Conservation (phyloP, 768 basidiomycete genomes). For the Leccinum truebloodii region DNA sequence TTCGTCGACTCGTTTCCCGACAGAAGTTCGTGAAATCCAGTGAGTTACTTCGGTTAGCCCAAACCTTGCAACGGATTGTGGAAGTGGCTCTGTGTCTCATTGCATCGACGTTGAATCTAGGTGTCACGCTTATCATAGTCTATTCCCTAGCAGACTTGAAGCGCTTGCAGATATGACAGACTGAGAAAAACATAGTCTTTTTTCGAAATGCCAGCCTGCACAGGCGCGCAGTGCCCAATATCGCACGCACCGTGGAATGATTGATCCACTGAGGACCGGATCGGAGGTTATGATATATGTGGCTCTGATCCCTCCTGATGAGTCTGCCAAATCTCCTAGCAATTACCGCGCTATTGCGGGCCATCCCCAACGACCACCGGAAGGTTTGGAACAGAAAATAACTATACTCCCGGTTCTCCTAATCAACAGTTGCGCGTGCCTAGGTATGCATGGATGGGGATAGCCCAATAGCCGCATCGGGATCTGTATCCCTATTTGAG, state of each 20-base stretch:
- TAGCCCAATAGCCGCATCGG: background rate
- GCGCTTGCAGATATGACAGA: background rate
- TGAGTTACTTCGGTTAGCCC: background rate
- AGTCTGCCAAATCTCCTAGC: background rate
- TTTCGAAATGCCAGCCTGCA: background rate
- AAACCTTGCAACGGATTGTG: background rate
- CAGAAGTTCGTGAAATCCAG: background rate
- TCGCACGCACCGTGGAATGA: background rate
- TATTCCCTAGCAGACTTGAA: background rate
- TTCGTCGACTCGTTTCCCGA: no score
- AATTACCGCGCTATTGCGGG: background rate
- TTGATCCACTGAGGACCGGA: background rate
- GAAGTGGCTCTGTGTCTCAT: background rate
- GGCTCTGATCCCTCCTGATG: background rate
- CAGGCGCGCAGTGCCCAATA: no score
- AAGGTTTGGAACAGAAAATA: background rate
- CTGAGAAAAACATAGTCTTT: background rate
- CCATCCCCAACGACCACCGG: background rate
- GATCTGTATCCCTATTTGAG: background rate
- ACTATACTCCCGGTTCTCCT: background rate
- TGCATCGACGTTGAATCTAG: background rate
- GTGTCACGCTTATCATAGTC: background rate
- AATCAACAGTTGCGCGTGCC: background rate
- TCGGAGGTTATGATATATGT: no score
- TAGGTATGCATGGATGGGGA: background rate